These are phyloP conservation scores for Alternaria infectoria DNA, from an alignment of 2,329 filamentous ascomycete genomes.

Conservation along the genomic window DNA sequence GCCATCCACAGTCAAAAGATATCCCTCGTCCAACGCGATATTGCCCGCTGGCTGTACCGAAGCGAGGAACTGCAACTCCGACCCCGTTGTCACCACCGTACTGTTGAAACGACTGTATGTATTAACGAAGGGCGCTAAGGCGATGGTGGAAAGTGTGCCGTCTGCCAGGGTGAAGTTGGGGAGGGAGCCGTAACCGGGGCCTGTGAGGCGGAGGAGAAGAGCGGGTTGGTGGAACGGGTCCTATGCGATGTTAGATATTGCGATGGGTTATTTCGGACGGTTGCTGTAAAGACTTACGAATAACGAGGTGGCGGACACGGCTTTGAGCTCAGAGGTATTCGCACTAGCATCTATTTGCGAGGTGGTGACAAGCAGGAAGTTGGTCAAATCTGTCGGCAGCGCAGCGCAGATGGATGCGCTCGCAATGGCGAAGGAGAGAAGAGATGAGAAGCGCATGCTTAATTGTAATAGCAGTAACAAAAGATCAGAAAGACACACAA, in stretches of 20 bases:
- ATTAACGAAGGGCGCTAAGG: slow-evolving; percentile 34
- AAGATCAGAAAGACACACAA: background rate
- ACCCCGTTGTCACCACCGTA: slow-evolving; percentile 31
- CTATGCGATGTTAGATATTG: slow-evolving; percentile 4
- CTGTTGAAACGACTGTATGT: slow-evolving; percentile 40
- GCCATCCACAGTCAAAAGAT: slow-evolving; percentile 47
- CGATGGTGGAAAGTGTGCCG: slow-evolving; percentile 42
- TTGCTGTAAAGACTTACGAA: slow-evolving; percentile 30
- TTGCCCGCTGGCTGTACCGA: slow-evolving; percentile 39
- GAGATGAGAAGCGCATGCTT: slow-evolving; percentile 22
- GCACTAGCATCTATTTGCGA: slow-evolving; percentile 27
- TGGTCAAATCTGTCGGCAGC: slow-evolving; percentile 20
- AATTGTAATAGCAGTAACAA: too few relatives aligned
- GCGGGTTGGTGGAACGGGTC: slow-evolving; percentile 44
- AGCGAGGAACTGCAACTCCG: slow-evolving; percentile 43
- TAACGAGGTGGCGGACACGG: slow-evolving; percentile 48
- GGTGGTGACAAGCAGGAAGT: slow-evolving; percentile 52
- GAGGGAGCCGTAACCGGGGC: slow-evolving; percentile 47
- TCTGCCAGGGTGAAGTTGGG: slow-evolving; percentile 48
- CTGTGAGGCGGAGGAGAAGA: slow-evolving; percentile 48
- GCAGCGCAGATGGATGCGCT: slow-evolving; percentile 12
- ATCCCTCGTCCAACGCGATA: slow-evolving; percentile 44
- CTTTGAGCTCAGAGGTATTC: slow-evolving; percentile 41
- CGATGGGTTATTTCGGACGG: background rate
- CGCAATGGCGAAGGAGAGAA: slow-evolving; percentile 7